A percentile compares a stretch with the other conserved stretches of the same genome.
These are phyloP conservation scores for Trichoderma aggressivum DNA, from an alignment of 2,329 filamentous ascomycete species.

Conservation along the genomic window DNA sequence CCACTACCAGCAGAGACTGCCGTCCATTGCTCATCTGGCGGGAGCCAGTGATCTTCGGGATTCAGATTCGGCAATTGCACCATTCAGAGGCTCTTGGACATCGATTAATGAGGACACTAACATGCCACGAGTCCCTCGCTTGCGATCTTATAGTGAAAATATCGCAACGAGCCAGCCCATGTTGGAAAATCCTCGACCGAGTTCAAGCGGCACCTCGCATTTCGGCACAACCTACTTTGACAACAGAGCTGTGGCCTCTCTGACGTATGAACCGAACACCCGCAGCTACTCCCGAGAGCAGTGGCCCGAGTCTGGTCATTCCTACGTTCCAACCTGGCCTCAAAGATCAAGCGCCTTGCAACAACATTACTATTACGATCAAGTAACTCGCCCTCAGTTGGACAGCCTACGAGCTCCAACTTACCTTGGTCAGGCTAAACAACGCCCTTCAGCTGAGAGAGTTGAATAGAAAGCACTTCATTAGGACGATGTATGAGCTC, in stretches of 20 bases:
- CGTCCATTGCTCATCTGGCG: slow-evolving; percentile 27
- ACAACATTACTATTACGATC: slow-evolving; percentile 13
- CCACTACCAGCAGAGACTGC: slow-evolving; percentile 23
- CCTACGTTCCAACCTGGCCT: neutral
- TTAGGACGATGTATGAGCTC: neutral
- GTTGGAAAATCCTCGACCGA: slow-evolving; percentile 20
- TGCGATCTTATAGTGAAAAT: slow-evolving; percentile 26
- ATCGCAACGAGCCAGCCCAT: slow-evolving; percentile 19
- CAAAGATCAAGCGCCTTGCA: neutral
- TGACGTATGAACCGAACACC: slow-evolving; percentile 9
- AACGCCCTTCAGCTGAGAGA: neutral
- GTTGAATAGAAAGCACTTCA: neutral
- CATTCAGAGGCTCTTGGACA: neutral
- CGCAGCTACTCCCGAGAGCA: neutral
- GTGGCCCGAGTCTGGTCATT: neutral
- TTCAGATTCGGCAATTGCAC: neutral
- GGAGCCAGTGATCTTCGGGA: neutral
- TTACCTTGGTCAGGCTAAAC: neutral
- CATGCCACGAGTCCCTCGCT: slow-evolving; percentile 22
- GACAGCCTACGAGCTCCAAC: slow-evolving; percentile 4
- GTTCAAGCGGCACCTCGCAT: slow-evolving; percentile 20
- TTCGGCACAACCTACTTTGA: slow-evolving; percentile 3
- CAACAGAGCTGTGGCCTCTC: neutral
- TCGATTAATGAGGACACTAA: neutral
- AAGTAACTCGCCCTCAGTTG: neutral